A percentile compares a stretch with the other conserved stretches of the same genome.
These are phyloP conservation scores for Trypanosoma lewisi DNA, from an alignment of 208 protist species.

Conservation along the genomic window DNA sequence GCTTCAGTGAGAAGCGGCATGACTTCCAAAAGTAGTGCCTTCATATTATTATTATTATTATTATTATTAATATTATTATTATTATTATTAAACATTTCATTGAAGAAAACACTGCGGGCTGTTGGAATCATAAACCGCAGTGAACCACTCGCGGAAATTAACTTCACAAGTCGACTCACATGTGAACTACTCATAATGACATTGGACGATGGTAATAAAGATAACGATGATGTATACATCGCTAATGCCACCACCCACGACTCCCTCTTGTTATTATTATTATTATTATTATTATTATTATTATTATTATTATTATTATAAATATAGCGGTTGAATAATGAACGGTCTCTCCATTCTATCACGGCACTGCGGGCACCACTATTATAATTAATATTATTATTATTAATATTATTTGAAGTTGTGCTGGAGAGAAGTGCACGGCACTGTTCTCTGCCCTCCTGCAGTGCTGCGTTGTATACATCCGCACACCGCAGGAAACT, in stretches of 20 bases:
- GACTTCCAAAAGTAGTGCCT: constrained; percentile 1
- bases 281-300: no score
- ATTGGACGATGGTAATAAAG: no score
- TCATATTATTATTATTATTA: not conserved
- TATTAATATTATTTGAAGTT: no score
- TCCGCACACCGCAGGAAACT: constrained; percentile 18
- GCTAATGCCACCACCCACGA: constrained; percentile 19
- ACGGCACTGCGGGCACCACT: not conserved
- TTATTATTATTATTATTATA: no score
- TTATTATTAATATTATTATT: not conserved
- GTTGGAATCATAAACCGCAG: constrained; percentile 10
- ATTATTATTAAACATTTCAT: not conserved
- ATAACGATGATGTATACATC: constrained; percentile 1
- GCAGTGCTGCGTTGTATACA: constrained; percentile 16
- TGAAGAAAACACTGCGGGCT: constrained; percentile 19
- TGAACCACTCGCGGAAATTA: constrained; percentile 4
- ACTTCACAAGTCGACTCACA: constrained; percentile 8
- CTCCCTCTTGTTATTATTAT: not conserved
- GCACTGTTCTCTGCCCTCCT: constrained; percentile 4
- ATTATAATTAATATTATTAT: not conserved
- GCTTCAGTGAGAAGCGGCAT: constrained; percentile 2
- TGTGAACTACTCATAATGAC: constrained; percentile 10
- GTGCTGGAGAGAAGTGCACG: not conserved
- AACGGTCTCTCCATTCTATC: constrained; percentile 15
- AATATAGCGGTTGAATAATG: no score